Percentiles rank a stretch among this genome's conserved stretches.
Conservation (phyloP, 208 protist species). For the Blechomonas ayalai region DNA sequence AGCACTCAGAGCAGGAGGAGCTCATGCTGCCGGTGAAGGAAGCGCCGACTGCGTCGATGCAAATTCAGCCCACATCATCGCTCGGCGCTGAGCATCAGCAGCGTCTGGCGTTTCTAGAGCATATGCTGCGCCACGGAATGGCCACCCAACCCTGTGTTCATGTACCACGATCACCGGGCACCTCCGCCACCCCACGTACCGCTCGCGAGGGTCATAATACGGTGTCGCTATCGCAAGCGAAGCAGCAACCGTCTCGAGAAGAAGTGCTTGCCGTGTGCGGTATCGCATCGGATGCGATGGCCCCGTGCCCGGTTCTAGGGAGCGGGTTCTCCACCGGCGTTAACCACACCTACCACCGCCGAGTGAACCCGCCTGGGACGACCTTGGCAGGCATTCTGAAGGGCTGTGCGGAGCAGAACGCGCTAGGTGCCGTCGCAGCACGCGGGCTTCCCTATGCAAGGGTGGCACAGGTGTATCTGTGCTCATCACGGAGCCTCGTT, state of each 20-base stretch:
- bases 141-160: too few species aligned
- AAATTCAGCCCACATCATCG: too few species aligned
- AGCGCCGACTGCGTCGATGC: too few species aligned
- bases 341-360: conserved; percentile 64
- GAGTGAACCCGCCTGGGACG: conserved; percentile 32
- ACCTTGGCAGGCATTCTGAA: conserved; percentile 61
- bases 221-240: too few species aligned
- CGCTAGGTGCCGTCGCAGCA: conserved; percentile 67
- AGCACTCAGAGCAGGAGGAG: too few species aligned
- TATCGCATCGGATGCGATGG: conserved; percentile 3
- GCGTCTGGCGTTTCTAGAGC: conserved; percentile 12
- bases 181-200: too few species aligned
- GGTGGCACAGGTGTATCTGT: conserved; percentile 51
- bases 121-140: conserved; percentile 7
- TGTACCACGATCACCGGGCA: too few species aligned
- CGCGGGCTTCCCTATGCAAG: conserved; percentile 42
- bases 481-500: conserved; percentile 4
- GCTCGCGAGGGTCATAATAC: too few species aligned
- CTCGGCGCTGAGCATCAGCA: conserved; percentile 5
- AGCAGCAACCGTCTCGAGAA: too few species aligned
- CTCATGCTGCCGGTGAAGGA: too few species aligned
- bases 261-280: too few species aligned
- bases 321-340: conserved; percentile 54
- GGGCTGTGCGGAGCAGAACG: conserved; percentile 87
- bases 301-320: too few species aligned